A percentile compares a stretch with the other conserved stretches of the same genome.
Conservation (phyloP, 2,329 filamentous ascomycete genomes). For the Aspergillus neoniger region DNA sequence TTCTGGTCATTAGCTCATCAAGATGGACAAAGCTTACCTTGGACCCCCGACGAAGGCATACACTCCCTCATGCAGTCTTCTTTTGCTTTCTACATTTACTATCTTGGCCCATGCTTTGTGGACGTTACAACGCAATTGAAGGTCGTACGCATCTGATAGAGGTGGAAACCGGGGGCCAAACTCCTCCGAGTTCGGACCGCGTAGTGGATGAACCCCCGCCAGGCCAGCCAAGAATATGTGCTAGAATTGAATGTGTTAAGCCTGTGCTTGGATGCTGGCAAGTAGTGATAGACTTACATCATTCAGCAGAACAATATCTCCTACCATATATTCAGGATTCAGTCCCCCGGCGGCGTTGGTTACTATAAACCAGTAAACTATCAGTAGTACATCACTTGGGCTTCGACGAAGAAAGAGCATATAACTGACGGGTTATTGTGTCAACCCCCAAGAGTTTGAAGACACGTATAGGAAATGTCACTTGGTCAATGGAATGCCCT, state of each 20-base stretch:
- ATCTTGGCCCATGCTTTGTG: slow-evolving; percentile 61
- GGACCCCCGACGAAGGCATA: slow-evolving; percentile 67
- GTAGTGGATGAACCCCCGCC: slow-evolving; percentile 61
- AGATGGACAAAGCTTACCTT: slow-evolving; percentile 47
- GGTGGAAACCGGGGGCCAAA: slow-evolving; percentile 66
- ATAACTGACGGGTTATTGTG: slow-evolving; percentile 56
- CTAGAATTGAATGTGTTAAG: slow-evolving; percentile 34
- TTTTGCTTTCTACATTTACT: slow-evolving; percentile 45
- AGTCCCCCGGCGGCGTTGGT: slow-evolving; percentile 69
- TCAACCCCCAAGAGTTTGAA: slow-evolving; percentile 64
- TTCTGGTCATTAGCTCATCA: not conserved
- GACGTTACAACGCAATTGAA: slow-evolving; percentile 58
- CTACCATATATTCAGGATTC: slow-evolving; percentile 64
- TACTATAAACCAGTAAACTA: slow-evolving; percentile 43
- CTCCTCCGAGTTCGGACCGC: slow-evolving; percentile 63
- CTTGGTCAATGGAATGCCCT: slow-evolving; percentile 63
- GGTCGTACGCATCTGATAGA: slow-evolving; percentile 66
- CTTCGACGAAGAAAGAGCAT: not conserved
- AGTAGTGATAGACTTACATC: slow-evolving; percentile 50
- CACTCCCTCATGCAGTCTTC: slow-evolving; percentile 63
- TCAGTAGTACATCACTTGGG: not conserved
- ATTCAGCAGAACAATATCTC: slow-evolving; percentile 66
- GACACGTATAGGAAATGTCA: slow-evolving; percentile 66
- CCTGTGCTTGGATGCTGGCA: not conserved
- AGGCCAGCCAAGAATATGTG: slow-evolving; percentile 66